Evolutionary conservation across 2,329 filamentous ascomycete genomes (phyloP), one percentile per base, ranked within the genome.

Genomic region (Fusarium sp.): DNA sequence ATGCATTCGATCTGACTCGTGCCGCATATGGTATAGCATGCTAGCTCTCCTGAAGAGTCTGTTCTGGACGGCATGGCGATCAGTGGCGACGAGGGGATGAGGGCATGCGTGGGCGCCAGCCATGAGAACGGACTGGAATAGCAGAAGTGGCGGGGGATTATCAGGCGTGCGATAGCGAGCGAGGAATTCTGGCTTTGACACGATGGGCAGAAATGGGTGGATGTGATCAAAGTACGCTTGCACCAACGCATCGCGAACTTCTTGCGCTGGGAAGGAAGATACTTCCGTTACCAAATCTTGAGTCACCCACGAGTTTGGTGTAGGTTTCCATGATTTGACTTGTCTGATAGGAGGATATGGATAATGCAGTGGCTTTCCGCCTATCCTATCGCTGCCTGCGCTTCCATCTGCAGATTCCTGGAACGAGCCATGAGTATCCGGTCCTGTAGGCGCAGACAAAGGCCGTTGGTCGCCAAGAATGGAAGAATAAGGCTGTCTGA

Each of bases 41-140:
- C 76, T 77, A 2, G 76, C 76, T 14, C 76, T 51, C 12, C 76
- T 63, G 36, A 74, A 78, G 1, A 78, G 69, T 17, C 77, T 72
- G n/a, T 75, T 77, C 38, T 78, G 77, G n/a, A 78, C 76, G 3
- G 76, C 75, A 18, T 78, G 75, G 1, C 76, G 76, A 49, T 78
- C 69, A 1, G 62, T 75, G 28, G 75, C 76, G 4, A 78, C 76
- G 0, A 78, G 69, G 0, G 76, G 76, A 33, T 78, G 76, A 4
- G 73, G 28, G 28, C 76, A 78, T 1, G 76, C 76, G 11, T 78
- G 76, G 0, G 76, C 76, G 0, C 76, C 76, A 2, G 76, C 76
- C 76, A 78, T 78, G 1, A 78, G 42, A 13, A 78, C 76, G 0
- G 76, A 76, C 26, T 78, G 76, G 18, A 78, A 78, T 0, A 78